A percentile compares a stretch with the other conserved stretches of the same genome.
These are phyloP conservation scores for Benincasa hispida DNA, from an alignment of 306 rosid species.

Conservation along the genomic window DNA sequence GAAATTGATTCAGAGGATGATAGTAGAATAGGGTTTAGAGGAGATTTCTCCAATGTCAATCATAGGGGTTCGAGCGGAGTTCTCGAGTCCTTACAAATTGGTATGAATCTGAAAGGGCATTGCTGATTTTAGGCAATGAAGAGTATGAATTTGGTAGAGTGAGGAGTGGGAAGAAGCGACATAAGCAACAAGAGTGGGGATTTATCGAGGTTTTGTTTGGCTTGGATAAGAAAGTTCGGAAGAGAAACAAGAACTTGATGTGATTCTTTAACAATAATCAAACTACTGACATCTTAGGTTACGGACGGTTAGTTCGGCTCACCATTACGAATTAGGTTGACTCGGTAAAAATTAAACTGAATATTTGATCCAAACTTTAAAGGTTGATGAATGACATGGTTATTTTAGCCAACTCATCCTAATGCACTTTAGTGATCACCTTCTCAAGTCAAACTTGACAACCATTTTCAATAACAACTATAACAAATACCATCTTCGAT, in stretches of 20 bases:
- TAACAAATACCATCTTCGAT: too few relatives aligned
- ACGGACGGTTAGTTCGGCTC: too few relatives aligned
- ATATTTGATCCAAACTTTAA: too few relatives aligned
- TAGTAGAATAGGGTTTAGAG: not conserved
- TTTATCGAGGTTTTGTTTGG: slow-evolving; percentile 22
- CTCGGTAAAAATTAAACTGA: too few relatives aligned
- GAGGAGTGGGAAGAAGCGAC: not conserved
- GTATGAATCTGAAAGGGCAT: not conserved
- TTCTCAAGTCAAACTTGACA: too few relatives aligned
- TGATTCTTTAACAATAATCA: too few relatives aligned
- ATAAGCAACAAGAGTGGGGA: slow-evolving; percentile 11
- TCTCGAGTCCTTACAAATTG: not conserved
- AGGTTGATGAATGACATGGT: too few relatives aligned
- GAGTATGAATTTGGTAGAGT: not conserved
- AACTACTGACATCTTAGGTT: too few relatives aligned
- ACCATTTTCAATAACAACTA: too few relatives aligned
- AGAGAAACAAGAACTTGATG: not conserved
- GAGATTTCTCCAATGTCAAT: not conserved
- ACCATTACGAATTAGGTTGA: too few relatives aligned
- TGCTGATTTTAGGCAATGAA: not conserved
- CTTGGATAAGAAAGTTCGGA: not conserved
- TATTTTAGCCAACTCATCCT: too few relatives aligned
- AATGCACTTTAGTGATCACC: too few relatives aligned
- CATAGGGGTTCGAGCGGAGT: not conserved
- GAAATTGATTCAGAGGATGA: not conserved